These are phyloP conservation scores for Gyrodon lividus DNA, from an alignment of 768 basidiomycete species.

Conservation along the genomic window DNA sequence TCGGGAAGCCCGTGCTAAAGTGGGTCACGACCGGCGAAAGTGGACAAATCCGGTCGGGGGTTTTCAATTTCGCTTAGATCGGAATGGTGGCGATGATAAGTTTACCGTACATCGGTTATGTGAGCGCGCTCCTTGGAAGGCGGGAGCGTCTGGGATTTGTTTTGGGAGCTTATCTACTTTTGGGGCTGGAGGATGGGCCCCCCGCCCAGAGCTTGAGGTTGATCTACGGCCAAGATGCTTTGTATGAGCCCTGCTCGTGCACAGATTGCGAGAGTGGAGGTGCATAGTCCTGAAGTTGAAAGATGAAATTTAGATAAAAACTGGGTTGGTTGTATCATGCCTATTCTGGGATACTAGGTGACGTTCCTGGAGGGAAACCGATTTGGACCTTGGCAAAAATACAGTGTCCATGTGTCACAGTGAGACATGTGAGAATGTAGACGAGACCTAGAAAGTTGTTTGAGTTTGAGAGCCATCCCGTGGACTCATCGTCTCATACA, in stretches of 20 bases:
- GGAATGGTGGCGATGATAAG: constrained; percentile 25
- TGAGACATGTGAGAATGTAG: constrained; percentile 11
- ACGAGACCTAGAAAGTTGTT: no score
- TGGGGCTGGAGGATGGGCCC: neutral
- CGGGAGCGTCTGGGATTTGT: neutral
- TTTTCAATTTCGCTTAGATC: constrained; percentile 33
- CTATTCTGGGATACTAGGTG: no score
- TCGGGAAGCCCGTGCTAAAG: neutral
- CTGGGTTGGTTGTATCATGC: no score
- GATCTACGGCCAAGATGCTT: neutral
- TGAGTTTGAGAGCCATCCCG: no score
- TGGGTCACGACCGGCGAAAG: constrained; percentile 10
- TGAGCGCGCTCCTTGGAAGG: constrained; percentile 4
- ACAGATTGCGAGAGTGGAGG: neutral
- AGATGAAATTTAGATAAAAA: neutral
- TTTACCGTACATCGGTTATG: constrained; percentile 12
- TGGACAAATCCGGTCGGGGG: constrained; percentile 9
- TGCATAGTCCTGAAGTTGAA: no score
- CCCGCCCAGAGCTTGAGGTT: neutral
- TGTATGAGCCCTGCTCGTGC: neutral
- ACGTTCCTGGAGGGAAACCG: constrained; percentile 19
- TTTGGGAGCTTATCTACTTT: neutral
- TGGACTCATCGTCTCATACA: no score
- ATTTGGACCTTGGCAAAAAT: constrained; percentile 7
- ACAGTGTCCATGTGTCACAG: constrained; percentile 15